Base-by-base conservation (phyloP, 768 basidiomycete genomes). In the Tylopilus subfusipes region DNA sequence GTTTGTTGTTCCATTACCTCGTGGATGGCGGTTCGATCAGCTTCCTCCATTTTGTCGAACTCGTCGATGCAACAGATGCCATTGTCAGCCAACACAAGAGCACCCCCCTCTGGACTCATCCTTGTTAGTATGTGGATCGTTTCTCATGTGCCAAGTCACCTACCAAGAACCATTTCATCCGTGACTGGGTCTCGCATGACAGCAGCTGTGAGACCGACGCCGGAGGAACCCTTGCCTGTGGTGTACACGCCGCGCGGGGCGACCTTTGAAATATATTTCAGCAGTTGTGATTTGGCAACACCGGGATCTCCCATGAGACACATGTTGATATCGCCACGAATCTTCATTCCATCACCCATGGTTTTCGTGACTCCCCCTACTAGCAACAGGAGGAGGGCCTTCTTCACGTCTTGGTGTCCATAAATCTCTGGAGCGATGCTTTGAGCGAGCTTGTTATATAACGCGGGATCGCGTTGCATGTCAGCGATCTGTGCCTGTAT, bases 1-100 rank as follows among this genome's bases (percentile, higher is more conserved):
- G 97, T 99, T 74, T 99, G 97, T 71, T 98, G 97, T 73, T 98
- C 96, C 97, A 99, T 99, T 56, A 99, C 97, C 80, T 99, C 97
- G 75, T 99, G 97, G 57, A 99, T 98, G 14, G 97, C 93, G 2
- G 97, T 98, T 61, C 97, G 80, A 70, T 98, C 97, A 1, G 92
- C 72, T 73, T 99, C 97, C 61, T 98, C 97, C 97, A 99, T 99
- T 72, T 99, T 98, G 76, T 99, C 97, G 67, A 99, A 99, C 69
- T 99, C 97, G 62, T 99, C 97, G 58, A 99, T 99, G 72, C 96
- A 98, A 76, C 95, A 98, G 65, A 99, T 99, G 27, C 97, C 97
- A 61, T 99, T 99, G 72, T 99, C 97, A 12, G 97, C 96, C 44
- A 99, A 82, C 16, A 99, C 97, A 50, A 99, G 83, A n/a, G 97